These are phyloP conservation scores for Malus asiatica DNA, from an alignment of 306 rosid genomes.

Conservation along the genomic window DNA sequence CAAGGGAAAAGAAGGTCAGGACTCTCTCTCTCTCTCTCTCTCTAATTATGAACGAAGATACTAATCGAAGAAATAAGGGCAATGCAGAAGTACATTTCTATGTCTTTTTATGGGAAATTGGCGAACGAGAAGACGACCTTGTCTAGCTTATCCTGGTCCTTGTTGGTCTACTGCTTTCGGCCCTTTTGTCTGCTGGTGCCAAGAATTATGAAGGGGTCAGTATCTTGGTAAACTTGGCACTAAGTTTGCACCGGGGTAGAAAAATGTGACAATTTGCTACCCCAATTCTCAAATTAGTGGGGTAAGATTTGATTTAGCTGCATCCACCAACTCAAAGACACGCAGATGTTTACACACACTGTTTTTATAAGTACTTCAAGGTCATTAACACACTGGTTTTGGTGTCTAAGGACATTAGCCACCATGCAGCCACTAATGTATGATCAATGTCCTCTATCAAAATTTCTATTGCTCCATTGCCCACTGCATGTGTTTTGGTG, in stretches of 20 bases:
- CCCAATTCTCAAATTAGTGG: slow-evolving; percentile 8
- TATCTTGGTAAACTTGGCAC: not conserved
- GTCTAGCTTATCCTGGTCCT: slow-evolving; percentile 30
- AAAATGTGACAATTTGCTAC: not conserved
- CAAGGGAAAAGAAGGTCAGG: slow-evolving; percentile 3
- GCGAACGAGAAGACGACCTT: slow-evolving; percentile 15
- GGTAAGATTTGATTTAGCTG: slow-evolving; percentile 8
- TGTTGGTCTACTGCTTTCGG: slow-evolving; percentile 51
- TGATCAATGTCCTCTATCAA: no score
- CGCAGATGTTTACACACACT: not conserved
- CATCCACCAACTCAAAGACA: not conserved
- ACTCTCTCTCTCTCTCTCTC: not conserved
- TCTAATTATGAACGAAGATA: not conserved
- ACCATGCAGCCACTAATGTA: no score
- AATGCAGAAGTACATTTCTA: not conserved
- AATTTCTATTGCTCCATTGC: no score
- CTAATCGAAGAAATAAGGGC: not conserved
- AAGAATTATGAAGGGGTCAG: not conserved
- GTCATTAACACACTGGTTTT: no score
- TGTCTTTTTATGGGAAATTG: slow-evolving; percentile 25
- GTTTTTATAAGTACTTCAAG: no score
- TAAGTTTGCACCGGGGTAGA: not conserved
- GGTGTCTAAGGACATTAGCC: no score
- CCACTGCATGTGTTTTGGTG: no score
- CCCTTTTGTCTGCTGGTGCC: slow-evolving; percentile 39